These are phyloP conservation scores for Pestalotiopsis sp. DNA, from an alignment of 2,329 filamentous ascomycete genomes.

Conservation along the genomic window DNA sequence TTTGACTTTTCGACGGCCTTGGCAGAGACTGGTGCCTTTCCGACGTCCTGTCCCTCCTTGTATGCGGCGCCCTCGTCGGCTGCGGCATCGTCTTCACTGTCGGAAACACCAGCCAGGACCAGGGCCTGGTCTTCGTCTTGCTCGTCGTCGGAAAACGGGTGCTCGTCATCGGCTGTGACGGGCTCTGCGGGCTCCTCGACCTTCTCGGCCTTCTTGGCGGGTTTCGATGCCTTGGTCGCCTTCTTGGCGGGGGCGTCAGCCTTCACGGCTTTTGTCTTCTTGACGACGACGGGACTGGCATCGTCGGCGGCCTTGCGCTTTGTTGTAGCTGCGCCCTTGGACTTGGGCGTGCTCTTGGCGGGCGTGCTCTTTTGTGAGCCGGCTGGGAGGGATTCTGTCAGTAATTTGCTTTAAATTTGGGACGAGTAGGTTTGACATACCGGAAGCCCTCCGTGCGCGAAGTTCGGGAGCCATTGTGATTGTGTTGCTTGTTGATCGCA, in stretches of 20 bases:
- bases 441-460: constrained; percentile 12
- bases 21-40: constrained; percentile 52
- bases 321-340: constrained; percentile 26
- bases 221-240: constrained; percentile 18
- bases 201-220: background rate
- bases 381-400: constrained; percentile 25
- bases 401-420: background rate
- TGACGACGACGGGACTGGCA: constrained; percentile 43
- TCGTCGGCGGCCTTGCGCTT: constrained; percentile 49
- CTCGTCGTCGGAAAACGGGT: constrained; percentile 35
- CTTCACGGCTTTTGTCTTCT: constrained; percentile 49
- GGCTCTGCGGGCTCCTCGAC: constrained; percentile 13
- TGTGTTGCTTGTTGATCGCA: constrained; percentile 2
- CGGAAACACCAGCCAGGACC: constrained; percentile 48
- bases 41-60: constrained; percentile 52
- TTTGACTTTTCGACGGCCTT: constrained; percentile 43
- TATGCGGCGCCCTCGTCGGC: constrained; percentile 39
- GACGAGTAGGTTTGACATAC: constrained; percentile 3
- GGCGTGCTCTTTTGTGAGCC: constrained; percentile 36
- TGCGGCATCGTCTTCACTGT: constrained; percentile 44
- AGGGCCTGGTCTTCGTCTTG: constrained; percentile 44
- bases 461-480: constrained; percentile 16
- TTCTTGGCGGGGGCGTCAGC: constrained; percentile 44
- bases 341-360: constrained; percentile 36
- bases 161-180: constrained; percentile 14